phyloP scores from a whole-genome alignment of 768 basidiomycete species.

The Phanerochaete sordida region DNA sequence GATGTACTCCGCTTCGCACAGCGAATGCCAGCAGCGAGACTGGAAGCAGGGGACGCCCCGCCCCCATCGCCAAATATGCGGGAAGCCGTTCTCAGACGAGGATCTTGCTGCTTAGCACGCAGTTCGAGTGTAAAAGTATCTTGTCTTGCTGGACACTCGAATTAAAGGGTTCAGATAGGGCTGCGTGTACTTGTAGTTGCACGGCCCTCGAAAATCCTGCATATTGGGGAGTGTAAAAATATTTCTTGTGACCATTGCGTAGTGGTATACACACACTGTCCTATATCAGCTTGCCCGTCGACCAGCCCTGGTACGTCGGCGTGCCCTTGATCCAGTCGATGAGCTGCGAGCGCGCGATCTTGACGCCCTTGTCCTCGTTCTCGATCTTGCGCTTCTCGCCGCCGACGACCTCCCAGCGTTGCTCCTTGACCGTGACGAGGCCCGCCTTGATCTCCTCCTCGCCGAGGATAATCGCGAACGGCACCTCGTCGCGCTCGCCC shows the following conservation, averaged over 20 bases:
- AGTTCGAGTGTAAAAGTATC: no score
- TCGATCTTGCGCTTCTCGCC: conserved; percentile 63
- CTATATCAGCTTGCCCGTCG: conserved; percentile 26
- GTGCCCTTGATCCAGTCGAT: conserved; percentile 32
- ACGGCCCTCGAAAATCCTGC: no score
- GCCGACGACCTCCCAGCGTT: conserved; percentile 73
- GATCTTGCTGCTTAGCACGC: no score
- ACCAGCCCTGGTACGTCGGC: conserved; percentile 27
- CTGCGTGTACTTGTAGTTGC: no score
- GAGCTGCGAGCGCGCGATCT: conserved; percentile 34
- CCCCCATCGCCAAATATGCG: neutral
- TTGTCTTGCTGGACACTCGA: no score
- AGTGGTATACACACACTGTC: no score
- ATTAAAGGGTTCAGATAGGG: no score
- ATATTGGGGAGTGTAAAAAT: no score
- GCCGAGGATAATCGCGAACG: conserved; percentile 91
- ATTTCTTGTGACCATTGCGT: no score
- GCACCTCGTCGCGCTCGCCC: conserved; percentile 88
- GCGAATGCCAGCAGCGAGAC: neutral
- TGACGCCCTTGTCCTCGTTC: conserved; percentile 44
- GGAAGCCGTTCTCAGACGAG: neutral
- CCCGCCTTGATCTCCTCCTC: conserved; percentile 82
- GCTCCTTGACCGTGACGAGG: conserved; percentile 87
- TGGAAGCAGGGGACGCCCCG: neutral
- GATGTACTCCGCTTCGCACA: neutral